These are phyloP conservation scores for Talaromyces albobiverticillius DNA, from an alignment of 2,329 filamentous ascomycete genomes.

Conservation along the genomic window DNA sequence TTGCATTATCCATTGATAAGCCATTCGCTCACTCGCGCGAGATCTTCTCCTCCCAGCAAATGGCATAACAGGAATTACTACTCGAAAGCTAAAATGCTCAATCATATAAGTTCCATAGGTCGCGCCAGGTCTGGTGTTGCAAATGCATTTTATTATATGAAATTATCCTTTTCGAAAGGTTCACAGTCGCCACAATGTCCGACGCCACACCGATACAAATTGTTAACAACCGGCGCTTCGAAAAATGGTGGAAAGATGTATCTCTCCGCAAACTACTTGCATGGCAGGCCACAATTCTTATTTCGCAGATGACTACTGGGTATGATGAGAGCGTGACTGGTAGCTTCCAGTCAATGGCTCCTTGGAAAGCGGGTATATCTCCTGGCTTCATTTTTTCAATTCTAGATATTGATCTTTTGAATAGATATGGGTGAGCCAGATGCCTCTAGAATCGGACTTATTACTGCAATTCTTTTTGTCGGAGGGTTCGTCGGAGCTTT, in stretches of 20 bases:
- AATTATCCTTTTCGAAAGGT: background rate
- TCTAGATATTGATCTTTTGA: background rate
- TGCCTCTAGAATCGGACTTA: background rate
- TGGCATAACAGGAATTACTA: too few relatives aligned
- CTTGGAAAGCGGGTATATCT: background rate
- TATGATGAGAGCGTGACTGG: background rate
- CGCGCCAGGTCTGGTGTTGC: too few relatives aligned
- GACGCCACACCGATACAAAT: background rate
- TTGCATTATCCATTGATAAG: too few relatives aligned
- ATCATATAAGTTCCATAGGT: too few relatives aligned
- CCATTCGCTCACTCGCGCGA: too few relatives aligned
- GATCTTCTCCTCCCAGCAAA: too few relatives aligned
- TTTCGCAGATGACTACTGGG: background rate
- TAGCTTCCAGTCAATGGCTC: background rate
- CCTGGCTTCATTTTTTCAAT: too few relatives aligned
- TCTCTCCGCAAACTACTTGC: background rate
- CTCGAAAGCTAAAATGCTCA: too few relatives aligned
- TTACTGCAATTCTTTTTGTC: conserved; percentile 1
- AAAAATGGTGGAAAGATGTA: background rate
- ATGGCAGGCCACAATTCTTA: background rate
- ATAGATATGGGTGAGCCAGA: background rate
- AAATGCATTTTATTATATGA: background rate
- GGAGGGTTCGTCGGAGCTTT: conserved; percentile 5
- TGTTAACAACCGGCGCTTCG: background rate
- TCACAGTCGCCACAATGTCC: background rate